A percentile compares a stretch with the other conserved stretches of the same genome.
These are phyloP conservation scores for Limnanthes douglasii DNA, from an alignment of 345 rosid species.

Conservation along the genomic window DNA sequence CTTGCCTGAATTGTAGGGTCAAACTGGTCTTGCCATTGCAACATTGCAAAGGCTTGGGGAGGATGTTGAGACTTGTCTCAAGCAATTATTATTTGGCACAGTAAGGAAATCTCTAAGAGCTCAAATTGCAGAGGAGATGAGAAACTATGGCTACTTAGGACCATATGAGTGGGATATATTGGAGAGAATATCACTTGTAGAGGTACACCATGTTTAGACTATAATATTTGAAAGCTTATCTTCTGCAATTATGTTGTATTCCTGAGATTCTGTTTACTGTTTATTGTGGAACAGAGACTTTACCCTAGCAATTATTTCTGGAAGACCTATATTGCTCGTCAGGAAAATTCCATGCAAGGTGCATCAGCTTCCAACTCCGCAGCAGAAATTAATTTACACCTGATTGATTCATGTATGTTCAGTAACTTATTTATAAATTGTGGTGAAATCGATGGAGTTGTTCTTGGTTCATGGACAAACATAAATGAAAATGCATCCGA, in stretches of 20 bases:
- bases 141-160: conserved; percentile 55
- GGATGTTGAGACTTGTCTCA: conserved; percentile 68
- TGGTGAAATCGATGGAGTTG: conserved; percentile 95
- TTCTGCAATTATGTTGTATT: conserved; percentile 12
- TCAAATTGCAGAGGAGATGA: conserved; percentile 74
- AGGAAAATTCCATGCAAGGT: conserved; percentile 23
- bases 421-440: conserved; percentile 41
- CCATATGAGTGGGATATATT: conserved; percentile 59
- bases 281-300: conserved; percentile 56
- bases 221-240: conserved; percentile 7
- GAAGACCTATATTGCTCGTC: conserved; percentile 58
- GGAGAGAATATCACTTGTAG: conserved; percentile 68
- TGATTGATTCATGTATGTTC: conserved; percentile 27
- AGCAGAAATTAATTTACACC: conserved; percentile 27
- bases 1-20: conserved; percentile 52
- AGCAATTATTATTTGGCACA: conserved; percentile 83
- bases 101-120: conserved; percentile 65
- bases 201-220: conserved; percentile 34
- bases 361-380: conserved; percentile 20
- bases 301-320: conserved; percentile 92
- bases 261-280: conserved; percentile 14
- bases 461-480: conserved; percentile 80
- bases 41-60: conserved; percentile 93
- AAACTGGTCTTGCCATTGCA: conserved; percentile 71
- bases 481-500: conserved; percentile 34